phyloP scores from a whole-genome alignment of 2,329 filamentous ascomycete species.

The Trichoderma sp. region DNA sequence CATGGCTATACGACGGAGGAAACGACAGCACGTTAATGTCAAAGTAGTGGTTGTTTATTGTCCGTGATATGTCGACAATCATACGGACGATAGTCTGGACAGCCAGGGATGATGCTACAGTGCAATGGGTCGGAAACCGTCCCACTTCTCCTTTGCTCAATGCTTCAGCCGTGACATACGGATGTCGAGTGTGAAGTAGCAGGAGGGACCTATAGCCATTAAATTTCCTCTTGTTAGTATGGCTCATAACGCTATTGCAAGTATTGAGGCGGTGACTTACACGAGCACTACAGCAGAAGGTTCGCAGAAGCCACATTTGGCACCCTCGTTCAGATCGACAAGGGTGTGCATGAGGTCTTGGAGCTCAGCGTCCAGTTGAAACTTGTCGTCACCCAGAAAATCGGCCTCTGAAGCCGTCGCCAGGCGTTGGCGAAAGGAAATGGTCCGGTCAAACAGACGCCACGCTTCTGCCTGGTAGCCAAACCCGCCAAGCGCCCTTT shows the following conservation, averaged over 20 bases:
- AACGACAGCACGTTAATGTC: constrained; percentile 1
- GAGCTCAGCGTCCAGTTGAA: neutral
- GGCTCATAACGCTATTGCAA: too few relatives aligned
- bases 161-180: neutral
- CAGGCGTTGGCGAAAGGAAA: neutral
- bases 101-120: neutral
- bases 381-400: neutral
- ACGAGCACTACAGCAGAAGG: constrained; percentile 2
- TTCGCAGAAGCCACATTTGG: constrained; percentile 10
- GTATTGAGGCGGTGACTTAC: neutral
- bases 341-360: constrained; percentile 7
- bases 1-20: constrained; percentile 17
- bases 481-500: constrained; percentile 3
- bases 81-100: constrained; percentile 15
- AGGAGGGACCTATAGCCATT: neutral
- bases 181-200: neutral
- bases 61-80: constrained; percentile 14
- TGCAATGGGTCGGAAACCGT: neutral
- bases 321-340: neutral
- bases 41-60: constrained; percentile 3
- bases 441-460: constrained; percentile 4
- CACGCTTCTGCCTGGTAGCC: constrained; percentile 18
- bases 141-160: neutral
- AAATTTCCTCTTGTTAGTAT: neutral
- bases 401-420: neutral